Percentiles rank a stretch among this genome's conserved stretches.
Conservation (phyloP, 495 filamentous ascomycete species). For the Penicillium malachiteum region DNA sequence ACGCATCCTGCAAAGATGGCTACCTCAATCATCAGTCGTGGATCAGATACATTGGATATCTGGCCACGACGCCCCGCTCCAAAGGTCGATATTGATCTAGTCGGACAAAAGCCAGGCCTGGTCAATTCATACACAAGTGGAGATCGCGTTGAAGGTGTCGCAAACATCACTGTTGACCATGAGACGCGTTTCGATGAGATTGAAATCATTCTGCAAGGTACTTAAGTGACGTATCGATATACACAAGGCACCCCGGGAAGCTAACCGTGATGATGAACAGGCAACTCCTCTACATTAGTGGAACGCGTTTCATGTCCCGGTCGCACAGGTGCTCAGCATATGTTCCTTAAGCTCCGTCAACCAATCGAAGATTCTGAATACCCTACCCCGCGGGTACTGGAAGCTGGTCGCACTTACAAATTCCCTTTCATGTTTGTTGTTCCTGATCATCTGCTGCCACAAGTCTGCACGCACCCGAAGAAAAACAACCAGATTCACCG, state of each 20-base stretch:
- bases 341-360: slow-evolving; percentile 79
- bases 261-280: slow-evolving; percentile 26
- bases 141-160: slow-evolving; percentile 59
- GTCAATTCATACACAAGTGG: slow-evolving; percentile 57
- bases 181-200: slow-evolving; percentile 78
- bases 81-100: slow-evolving; percentile 35
- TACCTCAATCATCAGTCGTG: slow-evolving; percentile 27
- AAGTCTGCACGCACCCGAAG: slow-evolving; percentile 58
- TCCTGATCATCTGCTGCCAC: slow-evolving; percentile 66
- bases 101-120: slow-evolving; percentile 33
- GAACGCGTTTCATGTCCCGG: slow-evolving; percentile 51
- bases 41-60: slow-evolving; percentile 30
- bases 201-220: slow-evolving; percentile 79
- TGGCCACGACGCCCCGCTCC: slow-evolving; percentile 31
- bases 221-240: slow-evolving; percentile 19
- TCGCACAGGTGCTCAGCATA: slow-evolving; percentile 53
- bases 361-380: slow-evolving; percentile 69
- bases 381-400: slow-evolving; percentile 66
- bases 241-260: not conserved
- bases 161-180: slow-evolving; percentile 55
- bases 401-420: slow-evolving; percentile 63
- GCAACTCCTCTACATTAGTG: slow-evolving; percentile 48
- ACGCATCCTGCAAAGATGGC: slow-evolving; percentile 16
- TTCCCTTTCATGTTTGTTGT: slow-evolving; percentile 90
- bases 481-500: slow-evolving; percentile 59